Percentiles rank a stretch among this genome's conserved stretches.
These are phyloP conservation scores for Filosporella fistucella DNA, from an alignment of 495 filamentous ascomycete species.

Conservation along the genomic window DNA sequence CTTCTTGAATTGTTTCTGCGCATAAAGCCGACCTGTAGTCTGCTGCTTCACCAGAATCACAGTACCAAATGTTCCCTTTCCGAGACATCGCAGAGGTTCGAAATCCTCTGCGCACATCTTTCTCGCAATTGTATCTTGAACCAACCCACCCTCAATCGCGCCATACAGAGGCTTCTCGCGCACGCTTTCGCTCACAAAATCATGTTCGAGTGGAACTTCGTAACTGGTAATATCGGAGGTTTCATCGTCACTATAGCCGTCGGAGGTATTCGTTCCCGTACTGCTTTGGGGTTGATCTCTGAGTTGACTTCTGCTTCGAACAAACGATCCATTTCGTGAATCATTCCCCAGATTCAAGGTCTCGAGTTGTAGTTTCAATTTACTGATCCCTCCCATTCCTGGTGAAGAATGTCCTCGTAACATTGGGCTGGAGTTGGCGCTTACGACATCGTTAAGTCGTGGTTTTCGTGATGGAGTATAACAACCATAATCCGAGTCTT, in stretches of 20 bases:
- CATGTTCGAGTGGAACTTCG: slow-evolving; percentile 81
- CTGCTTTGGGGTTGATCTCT: slow-evolving; percentile 21
- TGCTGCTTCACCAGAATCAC: slow-evolving; percentile 88
- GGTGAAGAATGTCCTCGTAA: slow-evolving; percentile 54
- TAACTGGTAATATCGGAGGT: slow-evolving; percentile 56
- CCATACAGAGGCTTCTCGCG: slow-evolving; percentile 31
- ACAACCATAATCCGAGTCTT: slow-evolving; percentile 66
- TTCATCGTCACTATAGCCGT: slow-evolving; percentile 22
- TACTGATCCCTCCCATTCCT: slow-evolving; percentile 64
- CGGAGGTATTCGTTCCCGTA: slow-evolving; percentile 24
- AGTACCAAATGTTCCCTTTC: slow-evolving; percentile 85
- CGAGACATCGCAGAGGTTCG: slow-evolving; percentile 86
- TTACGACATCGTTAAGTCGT: slow-evolving; percentile 48
- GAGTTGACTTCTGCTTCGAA: slow-evolving; percentile 22
- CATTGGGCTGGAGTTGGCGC: slow-evolving; percentile 55
- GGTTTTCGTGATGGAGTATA: slow-evolving; percentile 22
- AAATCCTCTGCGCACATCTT: slow-evolving; percentile 95
- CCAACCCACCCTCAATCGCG: slow-evolving; percentile 37
- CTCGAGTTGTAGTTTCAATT: slow-evolving; percentile 72
- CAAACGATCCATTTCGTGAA: slow-evolving; percentile 27
- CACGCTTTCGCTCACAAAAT: slow-evolving; percentile 79
- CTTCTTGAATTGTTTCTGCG: slow-evolving; percentile 98
- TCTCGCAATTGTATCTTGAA: slow-evolving; percentile 34
- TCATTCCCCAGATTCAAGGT: slow-evolving; percentile 47
- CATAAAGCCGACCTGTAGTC: slow-evolving; percentile 82